Evolutionary conservation across 495 filamentous ascomycete genomes (phyloP).

Genomic region (Tetracladium setigerum): DNA sequence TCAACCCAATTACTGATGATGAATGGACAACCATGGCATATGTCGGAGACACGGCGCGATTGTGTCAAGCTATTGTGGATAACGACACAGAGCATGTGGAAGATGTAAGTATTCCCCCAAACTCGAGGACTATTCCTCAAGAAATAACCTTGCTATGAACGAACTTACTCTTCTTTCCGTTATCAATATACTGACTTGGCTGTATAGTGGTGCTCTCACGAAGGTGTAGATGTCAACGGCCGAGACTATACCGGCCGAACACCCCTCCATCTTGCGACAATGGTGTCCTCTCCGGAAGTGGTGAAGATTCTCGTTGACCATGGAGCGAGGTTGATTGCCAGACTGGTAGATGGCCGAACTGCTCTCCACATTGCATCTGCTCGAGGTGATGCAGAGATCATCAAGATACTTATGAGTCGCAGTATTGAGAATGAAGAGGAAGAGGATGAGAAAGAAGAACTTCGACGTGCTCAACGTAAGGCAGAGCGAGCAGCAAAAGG

Average conservation of each 20-base stretch:
- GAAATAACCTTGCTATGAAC: no score
- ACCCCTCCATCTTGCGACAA: conserved; percentile 67
- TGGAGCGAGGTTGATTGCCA: conserved; percentile 61
- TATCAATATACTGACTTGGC: background rate
- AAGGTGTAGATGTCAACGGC: conserved; percentile 29
- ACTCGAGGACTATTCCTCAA: no score
- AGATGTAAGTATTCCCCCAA: conserved; percentile 15
- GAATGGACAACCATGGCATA: conserved; percentile 82
- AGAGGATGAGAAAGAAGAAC: conserved; percentile 48
- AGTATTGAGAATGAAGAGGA: conserved; percentile 64
- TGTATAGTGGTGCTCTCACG: conserved; percentile 48
- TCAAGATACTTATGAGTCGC: conserved; percentile 59
- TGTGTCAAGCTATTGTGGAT: conserved; percentile 74
- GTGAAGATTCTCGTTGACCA: conserved; percentile 64
- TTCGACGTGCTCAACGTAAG: conserved; percentile 15
- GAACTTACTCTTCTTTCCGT: no score
- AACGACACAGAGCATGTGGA: conserved; percentile 57
- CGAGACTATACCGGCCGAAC: conserved; percentile 76
- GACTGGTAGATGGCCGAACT: conserved; percentile 70
- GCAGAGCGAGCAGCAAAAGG: conserved; percentile 1
- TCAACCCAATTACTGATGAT: conserved; percentile 72
- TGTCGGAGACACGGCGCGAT: conserved; percentile 57
- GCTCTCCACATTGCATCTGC: conserved; percentile 71
- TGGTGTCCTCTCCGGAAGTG: conserved; percentile 56
- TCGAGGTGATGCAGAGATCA: conserved; percentile 58